These are phyloP conservation scores for Geosmithia putterillii DNA, from an alignment of 2,329 filamentous ascomycete species.

Conservation along the genomic window DNA sequence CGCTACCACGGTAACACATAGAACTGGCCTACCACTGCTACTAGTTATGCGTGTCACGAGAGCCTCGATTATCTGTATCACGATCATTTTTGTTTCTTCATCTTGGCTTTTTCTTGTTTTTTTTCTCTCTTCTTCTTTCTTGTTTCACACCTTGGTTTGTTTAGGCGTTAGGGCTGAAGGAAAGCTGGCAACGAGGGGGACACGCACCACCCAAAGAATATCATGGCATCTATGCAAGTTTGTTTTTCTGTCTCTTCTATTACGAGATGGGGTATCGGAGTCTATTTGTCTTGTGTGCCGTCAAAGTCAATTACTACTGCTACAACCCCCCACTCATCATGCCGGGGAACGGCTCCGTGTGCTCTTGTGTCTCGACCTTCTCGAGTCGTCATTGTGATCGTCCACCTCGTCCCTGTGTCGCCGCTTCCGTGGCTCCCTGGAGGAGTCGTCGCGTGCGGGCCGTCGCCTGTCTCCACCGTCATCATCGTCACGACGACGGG, in stretches of 20 bases:
- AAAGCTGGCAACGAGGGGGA: neutral
- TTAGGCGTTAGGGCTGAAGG: neutral
- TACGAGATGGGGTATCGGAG: neutral
- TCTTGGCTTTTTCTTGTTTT: too few relatives aligned
- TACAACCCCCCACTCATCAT: conserved; percentile 10
- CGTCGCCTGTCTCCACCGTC: conserved; percentile 11
- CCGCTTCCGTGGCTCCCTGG: conserved; percentile 13
- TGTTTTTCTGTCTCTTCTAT: conserved; percentile 1
- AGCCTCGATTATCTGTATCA: too few relatives aligned
- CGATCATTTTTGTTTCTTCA: too few relatives aligned
- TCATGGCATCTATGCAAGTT: neutral
- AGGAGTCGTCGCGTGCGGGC: conserved; percentile 13
- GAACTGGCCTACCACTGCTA: conserved; percentile 1
- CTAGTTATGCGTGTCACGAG: too few relatives aligned
- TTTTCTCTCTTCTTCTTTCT: neutral
- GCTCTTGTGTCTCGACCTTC: conserved; percentile 16
- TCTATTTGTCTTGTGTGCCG: neutral
- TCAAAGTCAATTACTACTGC: neutral
- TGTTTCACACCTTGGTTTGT: neutral
- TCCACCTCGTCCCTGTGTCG: conserved; percentile 11
- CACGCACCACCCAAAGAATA: neutral
- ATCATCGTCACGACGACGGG: conserved; percentile 7
- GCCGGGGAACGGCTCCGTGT: conserved; percentile 27
- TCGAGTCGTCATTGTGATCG: conserved; percentile 9
- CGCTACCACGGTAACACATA: conserved; percentile 47